Evolutionary conservation across 2,329 filamentous ascomycete genomes (phyloP), one percentile per base, ranked within the genome.

Genomic region (Ophiocordyceps robertsii): DNA sequence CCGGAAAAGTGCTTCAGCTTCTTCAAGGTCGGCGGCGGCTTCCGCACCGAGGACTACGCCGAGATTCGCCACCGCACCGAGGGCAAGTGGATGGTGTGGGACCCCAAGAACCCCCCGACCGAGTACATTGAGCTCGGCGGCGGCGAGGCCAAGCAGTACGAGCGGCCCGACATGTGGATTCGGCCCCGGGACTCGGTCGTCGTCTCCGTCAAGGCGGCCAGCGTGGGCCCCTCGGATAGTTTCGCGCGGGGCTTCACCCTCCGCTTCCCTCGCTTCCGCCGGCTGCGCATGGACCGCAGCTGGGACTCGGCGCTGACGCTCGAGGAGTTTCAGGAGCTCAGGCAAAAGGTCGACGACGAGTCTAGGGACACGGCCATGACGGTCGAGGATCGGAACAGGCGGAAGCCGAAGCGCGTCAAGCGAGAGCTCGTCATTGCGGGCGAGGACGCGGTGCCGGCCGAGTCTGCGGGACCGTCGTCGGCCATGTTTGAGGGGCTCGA

Each of bases 11-110:
- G 80, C 55, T 84, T 80, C 53, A 95, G 88, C n/a, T 95, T 98
- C 65, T 94, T 89, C 71, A 95, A 92, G 60, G 92, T 98, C 14
- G 92, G 92, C n/a, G 92, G 92, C 42, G 92, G 92, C 0, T 89
- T 96, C 58, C 80, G 76, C 13, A 82, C 78, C 1, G 77, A 84
- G 41, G 92, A 98, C 55, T 96, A 95, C 57, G 79, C 82, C 0
- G 77, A 82, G 44, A 81, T 98, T 38, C 72, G 79, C 6, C 86
- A 94, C 53, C 73, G 79, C 21, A 96, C 90, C 0, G 84, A 95
- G 45, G 88, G 84, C 6, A 95, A 95, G 59, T 98, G 92, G 92
- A 72, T 73, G 12, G 75, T 84, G 29, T 98, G 88, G 87, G 81
- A 95, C 58, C 56, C 69, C 1, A 81, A 77, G 49, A 80, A 75